A percentile compares a stretch with the other conserved stretches of the same genome.
Evolutionary conservation across 768 basidiomycete species (phyloP).

Genomic region (Pulveroboletus sp.): DNA sequence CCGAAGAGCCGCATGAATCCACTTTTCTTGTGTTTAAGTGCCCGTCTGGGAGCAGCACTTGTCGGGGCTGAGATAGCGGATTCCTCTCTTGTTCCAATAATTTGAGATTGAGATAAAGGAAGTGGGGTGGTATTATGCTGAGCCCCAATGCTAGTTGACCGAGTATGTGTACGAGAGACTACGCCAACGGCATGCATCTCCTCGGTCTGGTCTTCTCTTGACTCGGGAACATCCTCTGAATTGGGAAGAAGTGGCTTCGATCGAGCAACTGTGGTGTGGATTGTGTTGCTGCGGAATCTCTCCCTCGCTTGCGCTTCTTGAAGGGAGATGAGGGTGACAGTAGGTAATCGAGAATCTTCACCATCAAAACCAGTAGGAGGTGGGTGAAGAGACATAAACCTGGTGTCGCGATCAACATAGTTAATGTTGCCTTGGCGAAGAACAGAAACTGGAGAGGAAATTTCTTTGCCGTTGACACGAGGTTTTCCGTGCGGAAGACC

Average conservation of each 20-base stretch:
- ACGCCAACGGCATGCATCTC: constrained; percentile 24
- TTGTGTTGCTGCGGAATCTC: constrained; percentile 51
- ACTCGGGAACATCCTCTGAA: constrained; percentile 26
- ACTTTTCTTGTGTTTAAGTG: constrained; percentile 73
- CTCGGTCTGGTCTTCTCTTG: constrained; percentile 13
- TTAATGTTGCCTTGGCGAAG: constrained; percentile 26
- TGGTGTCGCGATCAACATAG: constrained; percentile 27
- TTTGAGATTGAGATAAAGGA: constrained; percentile 35
- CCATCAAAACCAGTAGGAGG: constrained; percentile 28
- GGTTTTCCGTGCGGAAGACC: constrained; percentile 13
- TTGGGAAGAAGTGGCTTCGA: constrained; percentile 31
- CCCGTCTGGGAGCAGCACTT: constrained; percentile 34
- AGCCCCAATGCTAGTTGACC: constrained; percentile 59
- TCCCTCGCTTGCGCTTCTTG: constrained; percentile 72
- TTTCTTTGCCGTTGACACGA: constrained; percentile 45
- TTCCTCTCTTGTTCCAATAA: constrained; percentile 43
- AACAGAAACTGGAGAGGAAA: constrained; percentile 51
- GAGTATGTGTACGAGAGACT: constrained; percentile 38
- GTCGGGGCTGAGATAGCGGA: constrained; percentile 15
- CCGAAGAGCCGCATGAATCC: constrained; percentile 78
- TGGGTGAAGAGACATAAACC: constrained; percentile 32
- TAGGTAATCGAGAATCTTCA: constrained; percentile 42
- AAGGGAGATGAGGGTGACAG: constrained; percentile 66
- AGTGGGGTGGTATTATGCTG: constrained; percentile 39
- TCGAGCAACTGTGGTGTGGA: constrained; percentile 26